Conservation (phyloP, 176 grass and related monocot genomes). For the Musa beccarii region DNA sequence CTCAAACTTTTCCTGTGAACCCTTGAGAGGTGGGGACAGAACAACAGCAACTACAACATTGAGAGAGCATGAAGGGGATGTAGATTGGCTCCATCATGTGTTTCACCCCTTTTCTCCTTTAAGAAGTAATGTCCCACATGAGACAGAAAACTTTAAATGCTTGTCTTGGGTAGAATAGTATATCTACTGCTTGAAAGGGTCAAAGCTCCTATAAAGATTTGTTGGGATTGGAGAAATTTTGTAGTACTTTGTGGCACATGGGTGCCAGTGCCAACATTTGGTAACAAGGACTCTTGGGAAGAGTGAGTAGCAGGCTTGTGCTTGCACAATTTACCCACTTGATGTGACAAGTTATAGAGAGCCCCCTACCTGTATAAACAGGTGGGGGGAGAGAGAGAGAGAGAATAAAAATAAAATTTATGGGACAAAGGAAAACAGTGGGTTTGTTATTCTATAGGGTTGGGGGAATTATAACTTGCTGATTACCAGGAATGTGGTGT, state of each 20-base stretch:
- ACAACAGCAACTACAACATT: too few relatives aligned
- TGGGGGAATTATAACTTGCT: not conserved
- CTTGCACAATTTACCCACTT: constrained; percentile 5
- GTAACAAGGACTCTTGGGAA: not conserved
- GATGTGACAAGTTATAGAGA: not conserved
- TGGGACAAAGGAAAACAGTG: not conserved
- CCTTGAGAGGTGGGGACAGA: too few relatives aligned
- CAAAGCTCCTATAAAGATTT: not conserved
- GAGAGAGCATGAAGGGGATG: too few relatives aligned
- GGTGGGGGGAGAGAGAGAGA: not conserved
- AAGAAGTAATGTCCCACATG: too few relatives aligned
- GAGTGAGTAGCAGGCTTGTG: not conserved
- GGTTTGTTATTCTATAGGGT: not conserved
- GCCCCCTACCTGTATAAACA: not conserved
- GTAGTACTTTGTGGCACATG: not conserved
- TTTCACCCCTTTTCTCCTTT: too few relatives aligned
- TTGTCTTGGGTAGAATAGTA: not conserved
- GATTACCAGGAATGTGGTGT: not conserved
- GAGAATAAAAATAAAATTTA: not conserved
- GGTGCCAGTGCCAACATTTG: not conserved
- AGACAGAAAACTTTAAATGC: too few relatives aligned
- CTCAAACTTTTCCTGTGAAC: too few relatives aligned
- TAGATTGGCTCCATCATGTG: too few relatives aligned
- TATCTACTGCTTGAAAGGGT: not conserved
- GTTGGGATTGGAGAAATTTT: constrained; percentile 4